Base-by-base conservation (phyloP, 2,329 filamentous ascomycete species). In the Phyllosticta citrichinensis region DNA sequence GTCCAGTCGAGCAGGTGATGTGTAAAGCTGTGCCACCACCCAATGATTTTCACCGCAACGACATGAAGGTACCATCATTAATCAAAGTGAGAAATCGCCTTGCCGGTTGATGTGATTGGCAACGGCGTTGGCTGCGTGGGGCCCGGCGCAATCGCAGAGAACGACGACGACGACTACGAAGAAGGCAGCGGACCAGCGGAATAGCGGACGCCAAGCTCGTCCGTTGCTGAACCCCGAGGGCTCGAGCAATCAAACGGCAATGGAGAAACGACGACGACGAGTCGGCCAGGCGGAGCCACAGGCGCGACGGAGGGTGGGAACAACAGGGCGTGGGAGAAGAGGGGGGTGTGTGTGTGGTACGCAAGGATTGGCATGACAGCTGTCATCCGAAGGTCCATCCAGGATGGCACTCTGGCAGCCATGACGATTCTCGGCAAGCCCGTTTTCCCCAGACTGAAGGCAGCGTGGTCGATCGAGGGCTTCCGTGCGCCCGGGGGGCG, bases 401-500 rank as follows among this genome's bases (percentile, higher is more conserved):
- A 30, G 4, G 27, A 30, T 30, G 27, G 27, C 27, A 30, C 27
- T 47, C 14, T 47, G 40, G 40, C 17, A 47, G 40, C 40, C 40
- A 47, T 47, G 40, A 47, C 17, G 40, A 47, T 47, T 47, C 55
- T 61, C 55, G 54, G 59, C 59, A 61, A 51, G 30, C 55, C 19
- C 33, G 22, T 55, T 47, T 61, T 61, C 59, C 59, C 59, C 59
- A 57, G 59, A 61, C 54, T 61, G 59, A 53, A 47, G 54, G 59
- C 55, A 33, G 52, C 53, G 56, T 25, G 47, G 59, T 54, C 59
- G 59, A 61, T 61, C 54, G 53, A 25, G 56, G 52, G 57, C 52
- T 59, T 52, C 57, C 54, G 50, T 61, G 59, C 59, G 55, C 50
- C 59, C 59, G 54, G 55, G 54, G 33, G 52, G 11, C 40, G 17